Percentiles rank a stretch among this genome's conserved stretches.
phyloP scores from a whole-genome alignment of 2,329 filamentous ascomycete genomes.

The Phaeosphaeria sp. region DNA sequence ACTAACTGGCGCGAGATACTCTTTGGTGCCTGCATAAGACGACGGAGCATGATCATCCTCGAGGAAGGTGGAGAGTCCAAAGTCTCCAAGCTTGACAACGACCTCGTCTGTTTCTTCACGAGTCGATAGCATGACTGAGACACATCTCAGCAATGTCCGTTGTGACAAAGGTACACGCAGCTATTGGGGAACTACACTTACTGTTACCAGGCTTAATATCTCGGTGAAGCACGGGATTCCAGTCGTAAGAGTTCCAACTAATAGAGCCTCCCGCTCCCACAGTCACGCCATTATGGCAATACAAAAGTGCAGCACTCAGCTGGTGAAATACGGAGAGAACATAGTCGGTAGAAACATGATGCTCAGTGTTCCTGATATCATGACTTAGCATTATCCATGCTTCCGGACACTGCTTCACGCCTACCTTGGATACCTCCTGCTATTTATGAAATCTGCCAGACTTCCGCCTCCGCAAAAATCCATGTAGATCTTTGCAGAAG shows the following conservation, averaged over 20 bases:
- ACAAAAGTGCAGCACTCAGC: background rate
- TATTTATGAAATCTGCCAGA: background rate
- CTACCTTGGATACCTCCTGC: background rate
- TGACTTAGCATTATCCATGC: background rate
- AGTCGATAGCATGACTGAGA: background rate
- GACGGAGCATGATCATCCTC: background rate
- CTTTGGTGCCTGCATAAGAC: background rate
- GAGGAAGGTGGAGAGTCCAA: background rate
- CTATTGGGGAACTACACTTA: background rate
- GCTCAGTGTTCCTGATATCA: background rate
- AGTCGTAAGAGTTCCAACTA: background rate
- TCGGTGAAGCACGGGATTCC: background rate
- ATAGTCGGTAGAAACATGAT: background rate
- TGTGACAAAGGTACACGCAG: background rate
- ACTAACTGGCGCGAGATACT: background rate
- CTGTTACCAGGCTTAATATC: background rate
- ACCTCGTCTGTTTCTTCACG: background rate
- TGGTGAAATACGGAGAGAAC: background rate
- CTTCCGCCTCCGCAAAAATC: background rate
- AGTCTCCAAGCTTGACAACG: background rate
- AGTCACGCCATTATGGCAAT: background rate
- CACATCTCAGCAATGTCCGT: background rate
- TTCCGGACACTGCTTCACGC: background rate
- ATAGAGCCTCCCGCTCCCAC: background rate
- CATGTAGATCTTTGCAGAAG: background rate